Evolutionary conservation across 2,329 filamentous ascomycete species (phyloP), one percentile per base, ranked within the genome.

Genomic region (Hymenoscyphus scutula): DNA sequence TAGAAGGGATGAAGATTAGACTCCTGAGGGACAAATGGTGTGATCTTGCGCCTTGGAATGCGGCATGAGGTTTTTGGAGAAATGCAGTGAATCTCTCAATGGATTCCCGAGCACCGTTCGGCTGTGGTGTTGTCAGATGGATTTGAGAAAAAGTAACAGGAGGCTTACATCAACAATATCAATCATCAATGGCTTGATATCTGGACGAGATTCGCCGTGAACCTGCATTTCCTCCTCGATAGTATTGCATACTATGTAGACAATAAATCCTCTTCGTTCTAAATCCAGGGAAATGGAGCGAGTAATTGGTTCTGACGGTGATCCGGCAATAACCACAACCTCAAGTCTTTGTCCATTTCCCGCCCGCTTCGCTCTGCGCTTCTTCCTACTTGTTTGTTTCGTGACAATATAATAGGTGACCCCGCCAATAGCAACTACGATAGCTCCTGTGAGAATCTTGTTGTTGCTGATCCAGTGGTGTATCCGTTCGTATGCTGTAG

Each of bases 201-300:
- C 95, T 6, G 87, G 82, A 65, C 92, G 83, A n/a, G 87, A 84
- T 74, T 96, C 85, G 64, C 85, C 84, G 64, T 91, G 85, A 15
- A 98, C 87, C 66, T 89, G 79, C 38, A 88, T 82, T 75, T 98
- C 92, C 69, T 98, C 94, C 70, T 97, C 91, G 63, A 87, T 79
- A n/a, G 87, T 91, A 67, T 87, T 89, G 71, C 92, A 94, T 0
- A 96, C 90, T 64, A 99, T 82, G 75, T 92, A 99, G 61, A 98
- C 91, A 64, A 98, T 90, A 75, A 96, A 98, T 4, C 95, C 95
- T 67, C 92, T 86, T 64, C 92, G 83, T 77, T 98, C 95, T 68
- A 99, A 81, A 73, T 99, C 95, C 56, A 93, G 78, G 1, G 92
- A 87, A 60, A 98, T 80, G 11, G 91, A 92, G 71, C 88, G 89